Conservation (phyloP, 352 stramenopile genomes). For the Globisporangium spinosum region DNA sequence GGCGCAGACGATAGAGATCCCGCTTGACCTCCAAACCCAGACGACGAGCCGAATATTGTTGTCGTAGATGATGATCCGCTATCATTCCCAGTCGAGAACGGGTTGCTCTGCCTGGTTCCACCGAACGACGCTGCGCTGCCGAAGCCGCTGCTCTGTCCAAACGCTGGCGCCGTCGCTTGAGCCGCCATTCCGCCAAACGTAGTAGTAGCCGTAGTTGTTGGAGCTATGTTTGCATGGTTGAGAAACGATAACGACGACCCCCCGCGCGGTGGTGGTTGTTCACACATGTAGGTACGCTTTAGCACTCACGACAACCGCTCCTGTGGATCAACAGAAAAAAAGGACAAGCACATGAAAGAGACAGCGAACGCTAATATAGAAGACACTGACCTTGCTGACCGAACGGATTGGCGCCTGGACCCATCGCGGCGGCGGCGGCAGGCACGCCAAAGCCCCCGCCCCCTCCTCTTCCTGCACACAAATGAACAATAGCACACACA, state of each 20-base stretch:
- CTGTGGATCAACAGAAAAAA: slow-evolving; percentile 3
- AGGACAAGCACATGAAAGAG: background rate
- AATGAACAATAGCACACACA: background rate
- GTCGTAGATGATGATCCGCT: background rate
- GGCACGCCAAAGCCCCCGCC: slow-evolving; percentile 6
- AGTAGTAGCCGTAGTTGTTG: slow-evolving; percentile 15
- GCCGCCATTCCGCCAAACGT: slow-evolving; percentile 26
- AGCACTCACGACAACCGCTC: background rate
- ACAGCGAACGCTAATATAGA: background rate
- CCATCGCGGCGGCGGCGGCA: background rate
- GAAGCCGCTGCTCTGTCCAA: slow-evolving; percentile 29
- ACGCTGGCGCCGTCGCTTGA: slow-evolving; percentile 22
- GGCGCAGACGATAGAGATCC: background rate
- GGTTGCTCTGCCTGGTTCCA: slow-evolving; percentile 9
- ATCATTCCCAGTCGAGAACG: slow-evolving; percentile 12
- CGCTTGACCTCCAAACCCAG: slow-evolving; percentile 1
- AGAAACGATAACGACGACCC: slow-evolving; percentile 2
- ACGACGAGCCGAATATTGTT: slow-evolving; percentile 3
- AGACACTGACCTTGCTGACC: slow-evolving; percentile 32
- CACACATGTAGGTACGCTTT: background rate
- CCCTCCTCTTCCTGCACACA: background rate
- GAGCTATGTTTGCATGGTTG: slow-evolving; percentile 4
- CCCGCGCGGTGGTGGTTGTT: background rate
- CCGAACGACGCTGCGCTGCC: slow-evolving; percentile 7
- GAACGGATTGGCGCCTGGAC: slow-evolving; percentile 30